Conservation (phyloP, 2,329 filamentous ascomycete genomes). For the Calonectria crousiana region DNA sequence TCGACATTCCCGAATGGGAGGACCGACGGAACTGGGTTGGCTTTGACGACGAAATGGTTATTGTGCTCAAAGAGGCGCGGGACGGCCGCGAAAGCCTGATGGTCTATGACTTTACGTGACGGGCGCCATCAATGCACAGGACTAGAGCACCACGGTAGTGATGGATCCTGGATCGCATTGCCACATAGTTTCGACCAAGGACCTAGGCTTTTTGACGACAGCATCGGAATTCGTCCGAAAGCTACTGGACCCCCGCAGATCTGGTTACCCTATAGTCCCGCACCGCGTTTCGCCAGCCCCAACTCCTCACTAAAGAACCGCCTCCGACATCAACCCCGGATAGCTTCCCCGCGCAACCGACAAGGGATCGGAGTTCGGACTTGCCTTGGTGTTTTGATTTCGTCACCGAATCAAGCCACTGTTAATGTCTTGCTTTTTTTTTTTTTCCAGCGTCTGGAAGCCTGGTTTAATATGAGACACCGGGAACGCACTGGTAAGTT, state of each 20-base stretch:
- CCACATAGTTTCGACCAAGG: neutral
- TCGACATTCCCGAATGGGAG: conserved; percentile 51
- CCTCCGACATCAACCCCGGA: neutral
- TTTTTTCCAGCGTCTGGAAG: conserved; percentile 11
- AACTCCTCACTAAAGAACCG: neutral
- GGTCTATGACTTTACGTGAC: conserved; percentile 87
- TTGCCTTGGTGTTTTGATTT: neutral
- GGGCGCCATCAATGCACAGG: neutral
- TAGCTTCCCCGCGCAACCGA: neutral
- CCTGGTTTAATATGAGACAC: conserved; percentile 21
- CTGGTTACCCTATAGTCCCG: neutral
- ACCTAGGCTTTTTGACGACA: neutral
- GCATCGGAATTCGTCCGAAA: neutral
- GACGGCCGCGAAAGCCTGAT: conserved; percentile 79
- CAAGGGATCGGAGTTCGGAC: conserved; percentile 9
- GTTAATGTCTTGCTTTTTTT: conserved; percentile 10
- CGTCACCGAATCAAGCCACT: conserved; percentile 28
- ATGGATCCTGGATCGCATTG: neutral
- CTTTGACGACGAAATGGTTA: conserved; percentile 93
- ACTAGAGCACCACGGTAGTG: neutral
- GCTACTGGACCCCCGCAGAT: neutral
- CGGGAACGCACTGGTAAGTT: conserved; percentile 25
- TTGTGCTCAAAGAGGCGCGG: conserved; percentile 80
- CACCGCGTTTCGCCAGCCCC: neutral
- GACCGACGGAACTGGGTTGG: conserved; percentile 77